Conservation (phyloP, 116 monocot species). For the Cymodocea nodosa region DNA sequence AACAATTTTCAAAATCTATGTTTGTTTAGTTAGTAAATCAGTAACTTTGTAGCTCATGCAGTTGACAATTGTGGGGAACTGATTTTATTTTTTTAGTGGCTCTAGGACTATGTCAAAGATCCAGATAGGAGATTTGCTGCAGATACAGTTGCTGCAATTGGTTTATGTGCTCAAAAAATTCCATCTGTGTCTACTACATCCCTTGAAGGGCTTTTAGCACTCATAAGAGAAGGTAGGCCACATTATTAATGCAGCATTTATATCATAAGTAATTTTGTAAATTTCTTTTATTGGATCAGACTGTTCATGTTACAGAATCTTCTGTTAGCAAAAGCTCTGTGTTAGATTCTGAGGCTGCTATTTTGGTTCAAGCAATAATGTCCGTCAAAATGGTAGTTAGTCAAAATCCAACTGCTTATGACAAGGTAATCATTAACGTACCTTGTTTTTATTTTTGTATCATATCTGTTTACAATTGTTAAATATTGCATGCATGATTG, state of each 20-base stretch:
- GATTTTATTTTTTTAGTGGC: slow-evolving; percentile 29
- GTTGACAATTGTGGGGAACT: not conserved
- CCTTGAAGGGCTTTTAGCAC: slow-evolving; percentile 56
- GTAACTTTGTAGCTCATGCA: not conserved
- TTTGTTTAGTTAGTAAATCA: not conserved
- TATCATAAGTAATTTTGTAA: not conserved
- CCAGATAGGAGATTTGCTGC: slow-evolving; percentile 84
- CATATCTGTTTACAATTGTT: not conserved
- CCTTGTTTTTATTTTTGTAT: not conserved
- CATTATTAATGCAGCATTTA: not conserved
- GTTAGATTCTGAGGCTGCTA: slow-evolving; percentile 46
- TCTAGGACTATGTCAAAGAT: slow-evolving; percentile 87
- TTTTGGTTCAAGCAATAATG: slow-evolving; percentile 91
- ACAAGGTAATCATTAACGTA: slow-evolving; percentile 42
- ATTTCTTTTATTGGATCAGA: not conserved
- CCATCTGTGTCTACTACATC: slow-evolving; percentile 43
- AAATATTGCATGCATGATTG: no score
- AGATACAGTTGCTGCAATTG: slow-evolving; percentile 89
- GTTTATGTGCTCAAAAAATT: slow-evolving; percentile 62
- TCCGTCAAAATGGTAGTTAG: slow-evolving; percentile 71
- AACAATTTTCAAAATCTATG: not conserved
- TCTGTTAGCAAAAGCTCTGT: slow-evolving; percentile 11
- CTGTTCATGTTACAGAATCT: slow-evolving; percentile 32
- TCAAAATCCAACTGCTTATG: slow-evolving; percentile 49
- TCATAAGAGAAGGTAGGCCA: slow-evolving; percentile 50